Percentiles rank a stretch among this genome's conserved stretches.
Conservation (phyloP, 352 stramenopile species). For the Lagenidium giganteum region DNA sequence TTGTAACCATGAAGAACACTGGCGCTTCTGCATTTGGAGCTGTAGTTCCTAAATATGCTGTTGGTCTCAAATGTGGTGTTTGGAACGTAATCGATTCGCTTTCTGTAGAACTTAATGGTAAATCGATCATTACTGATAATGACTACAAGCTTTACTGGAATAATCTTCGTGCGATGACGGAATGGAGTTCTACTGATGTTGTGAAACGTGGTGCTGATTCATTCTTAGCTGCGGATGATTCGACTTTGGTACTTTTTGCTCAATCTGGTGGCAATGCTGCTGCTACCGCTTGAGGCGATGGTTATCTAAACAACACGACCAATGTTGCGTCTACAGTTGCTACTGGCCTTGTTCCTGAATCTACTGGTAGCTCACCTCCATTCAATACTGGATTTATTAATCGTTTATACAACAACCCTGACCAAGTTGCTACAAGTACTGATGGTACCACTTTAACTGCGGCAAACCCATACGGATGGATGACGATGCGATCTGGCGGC, state of each 20-base stretch:
- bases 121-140: conserved; percentile 11
- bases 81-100: conserved; percentile 21
- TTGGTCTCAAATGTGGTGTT: conserved; percentile 14
- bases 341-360: too few relatives aligned
- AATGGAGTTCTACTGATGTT: conserved; percentile 12
- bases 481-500: too few relatives aligned
- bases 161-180: conserved; percentile 16
- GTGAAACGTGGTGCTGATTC: conserved; percentile 13
- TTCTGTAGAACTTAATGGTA: conserved; percentile 14
- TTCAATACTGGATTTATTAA: too few relatives aligned
- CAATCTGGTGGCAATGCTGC: neutral
- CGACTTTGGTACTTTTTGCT: conserved; percentile 13
- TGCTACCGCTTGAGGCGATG: too few relatives aligned
- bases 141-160: conserved; percentile 22
- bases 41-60: conserved; percentile 9
- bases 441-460: too few relatives aligned
- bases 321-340: too few relatives aligned
- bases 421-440: too few relatives aligned
- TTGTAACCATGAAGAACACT: conserved; percentile 14
- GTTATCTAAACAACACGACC: too few relatives aligned
- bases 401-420: too few relatives aligned
- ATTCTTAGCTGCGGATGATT: conserved; percentile 18
- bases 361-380: too few relatives aligned
- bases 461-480: too few relatives aligned
- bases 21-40: conserved; percentile 2